Percentiles rank a stretch among this genome's conserved stretches.
Conservation (phyloP, 2,329 filamentous ascomycete genomes). For the Xenoacremonium recifei region DNA sequence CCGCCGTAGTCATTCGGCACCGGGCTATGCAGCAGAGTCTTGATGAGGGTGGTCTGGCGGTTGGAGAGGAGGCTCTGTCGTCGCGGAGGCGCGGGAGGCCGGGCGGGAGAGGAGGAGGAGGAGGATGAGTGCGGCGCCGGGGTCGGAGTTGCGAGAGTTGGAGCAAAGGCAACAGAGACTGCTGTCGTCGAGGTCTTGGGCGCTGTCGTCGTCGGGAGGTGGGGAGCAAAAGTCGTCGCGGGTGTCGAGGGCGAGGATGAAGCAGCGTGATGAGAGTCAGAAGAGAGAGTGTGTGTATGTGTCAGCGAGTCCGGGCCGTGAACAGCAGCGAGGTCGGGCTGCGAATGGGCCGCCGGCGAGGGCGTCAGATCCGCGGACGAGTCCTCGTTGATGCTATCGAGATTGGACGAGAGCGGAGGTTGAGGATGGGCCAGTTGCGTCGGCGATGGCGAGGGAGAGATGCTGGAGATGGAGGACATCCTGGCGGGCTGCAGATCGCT, state of each 20-base stretch:
- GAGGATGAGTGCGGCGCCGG: no score
- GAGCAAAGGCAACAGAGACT: conserved; percentile 34
- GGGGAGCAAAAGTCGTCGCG: neutral
- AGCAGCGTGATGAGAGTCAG: no score
- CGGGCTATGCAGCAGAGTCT: conserved; percentile 29
- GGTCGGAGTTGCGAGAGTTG: conserved; percentile 23
- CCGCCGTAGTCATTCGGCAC: conserved; percentile 17
- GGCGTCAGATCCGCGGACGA: conserved; percentile 10
- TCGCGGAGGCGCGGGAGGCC: conserved; percentile 21
- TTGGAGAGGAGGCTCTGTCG: conserved; percentile 37
- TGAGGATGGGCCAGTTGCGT: no score
- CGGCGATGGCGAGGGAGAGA: conserved; percentile 16
- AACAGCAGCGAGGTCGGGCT: conserved; percentile 18
- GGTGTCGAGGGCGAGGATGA: conserved; percentile 36
- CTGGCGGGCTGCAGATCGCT: neutral
- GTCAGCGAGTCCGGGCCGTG: conserved; percentile 24
- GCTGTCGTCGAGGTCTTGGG: neutral
- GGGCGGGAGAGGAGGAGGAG: conserved; percentile 14
- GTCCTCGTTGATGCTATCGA: conserved; percentile 26
- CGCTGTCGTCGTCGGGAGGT: neutral
- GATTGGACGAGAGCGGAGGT: conserved; percentile 22
- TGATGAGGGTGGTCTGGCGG: conserved; percentile 33
- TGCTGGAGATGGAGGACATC: neutral
- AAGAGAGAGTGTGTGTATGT: no score
- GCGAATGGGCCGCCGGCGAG: conserved; percentile 13